Base-by-base conservation (phyloP, 169 alveolate species). In the Amoebophrya sp. region DNA sequence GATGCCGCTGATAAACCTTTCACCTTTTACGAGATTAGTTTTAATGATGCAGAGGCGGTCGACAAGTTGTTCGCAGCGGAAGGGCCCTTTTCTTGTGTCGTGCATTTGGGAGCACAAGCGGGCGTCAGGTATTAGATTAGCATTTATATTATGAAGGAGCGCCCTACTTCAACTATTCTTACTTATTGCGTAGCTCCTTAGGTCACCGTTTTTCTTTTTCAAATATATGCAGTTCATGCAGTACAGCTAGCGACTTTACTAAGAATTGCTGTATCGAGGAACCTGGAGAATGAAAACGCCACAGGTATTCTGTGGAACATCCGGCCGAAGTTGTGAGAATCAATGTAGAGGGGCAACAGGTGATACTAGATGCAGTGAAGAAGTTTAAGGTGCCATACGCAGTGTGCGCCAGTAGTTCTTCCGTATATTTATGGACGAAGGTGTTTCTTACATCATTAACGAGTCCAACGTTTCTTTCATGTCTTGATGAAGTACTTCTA, bases 61-160 rank as follows among this genome's bases (percentile, higher is more conserved):
- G 78, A 40, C 0, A 24, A 89, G 76, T 77, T 89, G 18, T 89
- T 92, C 90, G 93, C 23, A 33, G 6, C 26, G 76, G 47, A 92
- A 10, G 40, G 83, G 12, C 83, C 29, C 53, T 36, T 89, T 40
- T 90, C 90, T 53, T 93, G 33, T 41, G 41, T 92, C n/a, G 41
- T 53, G 41, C 94, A 92, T 89, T 76, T 92, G 76, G 94, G 93
- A 18, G 94, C 94, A 0, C 92, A 92, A 76, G 92, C 94, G 0
- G 94, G 94, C 23, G 94, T 92, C 91, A 24, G 94, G 90, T 47
- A 47, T 41, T 89, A 90, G 0, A 90, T 89, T n/a, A n/a, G n/a
- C n/a, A n/a, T n/a, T n/a, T n/a, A n/a, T n/a, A n/a, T n/a, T n/a
- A n/a, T n/a, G n/a, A n/a, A n/a, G n/a, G n/a, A n/a, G n/a, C n/a